Conservation (phyloP, 305 asterid species). For the Plantago lanceolata region DNA sequence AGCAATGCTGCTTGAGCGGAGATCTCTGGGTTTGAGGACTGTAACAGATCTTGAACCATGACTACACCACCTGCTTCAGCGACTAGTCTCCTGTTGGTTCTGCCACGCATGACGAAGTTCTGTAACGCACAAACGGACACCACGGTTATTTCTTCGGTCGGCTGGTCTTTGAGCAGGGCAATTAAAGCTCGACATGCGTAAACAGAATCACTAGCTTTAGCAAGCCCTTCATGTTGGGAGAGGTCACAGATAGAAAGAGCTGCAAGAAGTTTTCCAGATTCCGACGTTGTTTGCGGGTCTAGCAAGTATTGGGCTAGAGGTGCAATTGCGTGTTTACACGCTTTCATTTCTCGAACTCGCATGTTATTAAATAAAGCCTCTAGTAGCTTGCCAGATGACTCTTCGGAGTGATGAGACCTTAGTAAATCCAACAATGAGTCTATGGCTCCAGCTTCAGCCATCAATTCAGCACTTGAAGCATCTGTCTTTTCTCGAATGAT, state of each 20-base stretch:
- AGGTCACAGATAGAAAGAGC: constrained; percentile 86
- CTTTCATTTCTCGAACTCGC: constrained; percentile 67
- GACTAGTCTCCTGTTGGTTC: constrained; percentile 81
- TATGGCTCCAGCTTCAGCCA: constrained; percentile 79
- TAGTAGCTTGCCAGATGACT: constrained; percentile 58
- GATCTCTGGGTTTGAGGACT: constrained; percentile 56
- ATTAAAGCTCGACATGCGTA: constrained; percentile 76
- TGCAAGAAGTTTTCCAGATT: constrained; percentile 67
- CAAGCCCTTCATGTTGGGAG: constrained; percentile 86
- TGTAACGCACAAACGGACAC: constrained; percentile 84
- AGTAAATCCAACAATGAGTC: constrained; percentile 73
- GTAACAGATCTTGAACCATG: constrained; percentile 68
- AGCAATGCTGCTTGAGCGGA: constrained; percentile 66
- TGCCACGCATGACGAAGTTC: constrained; percentile 73
- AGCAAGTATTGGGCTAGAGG: constrained; percentile 82
- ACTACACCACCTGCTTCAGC: constrained; percentile 84
- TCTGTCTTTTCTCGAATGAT: constrained; percentile 66
- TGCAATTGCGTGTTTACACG: constrained; percentile 71
- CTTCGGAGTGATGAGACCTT: constrained; percentile 83
- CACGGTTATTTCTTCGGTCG: constrained; percentile 78
- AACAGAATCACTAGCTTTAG: constrained; percentile 69
- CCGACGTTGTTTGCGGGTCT: constrained; percentile 81
- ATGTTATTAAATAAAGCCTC: constrained; percentile 68
- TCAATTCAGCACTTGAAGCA: constrained; percentile 56
- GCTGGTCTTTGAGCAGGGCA: constrained; percentile 62